Evolutionary conservation across 2,329 filamentous ascomycete species (phyloP), one percentile per base, ranked within the genome.

Genomic region (Fusarium sp.): DNA sequence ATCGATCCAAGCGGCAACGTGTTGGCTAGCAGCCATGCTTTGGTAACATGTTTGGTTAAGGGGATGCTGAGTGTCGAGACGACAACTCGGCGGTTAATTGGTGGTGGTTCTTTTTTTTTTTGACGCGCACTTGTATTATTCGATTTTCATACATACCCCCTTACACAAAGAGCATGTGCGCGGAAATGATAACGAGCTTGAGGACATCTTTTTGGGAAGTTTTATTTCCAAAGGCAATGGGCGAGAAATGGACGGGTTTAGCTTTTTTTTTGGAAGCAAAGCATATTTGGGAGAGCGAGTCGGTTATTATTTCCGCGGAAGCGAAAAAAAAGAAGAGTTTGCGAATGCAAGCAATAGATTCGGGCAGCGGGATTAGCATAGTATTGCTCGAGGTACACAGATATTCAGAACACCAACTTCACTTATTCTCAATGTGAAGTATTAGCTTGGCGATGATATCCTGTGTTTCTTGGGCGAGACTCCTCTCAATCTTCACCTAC

Each of bases 1-100:
- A 74, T 56, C 77, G 78, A 31, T 75, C 72, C 14, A 86, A 86
- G 78, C 79, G 84, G 27, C 80, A 85, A 34, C 83, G 85, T 9
- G 70, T 84, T 45, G 79, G 74, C 29, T 83, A 73, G 35, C n/a
- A n/a, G 47, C 35, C 61, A 66, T 13, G 8, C 11, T 35, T n/a
- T n/a, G 9, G n/a, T 9, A 31, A 47, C n/a, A 42, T 40, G 11
- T 22, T 50, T 24, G 22, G 14, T 27, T 47, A 16, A 24, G 50
- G 24, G 27, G 47, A 31, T 20, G 27, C 6, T 2, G 2, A 18
- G 31, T 29, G 27, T 29, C 47, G 27, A 34, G 31, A 34, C 13
- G 8, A 9, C 8, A 14, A 20, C 24, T 14, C n/a, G 7, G 11
- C n/a, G 20, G 16, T 7, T 24, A n/a, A 11, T 34, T 13, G 31